Base-by-base conservation (phyloP, 331 rosid genomes). In the Quercus tomentella region DNA sequence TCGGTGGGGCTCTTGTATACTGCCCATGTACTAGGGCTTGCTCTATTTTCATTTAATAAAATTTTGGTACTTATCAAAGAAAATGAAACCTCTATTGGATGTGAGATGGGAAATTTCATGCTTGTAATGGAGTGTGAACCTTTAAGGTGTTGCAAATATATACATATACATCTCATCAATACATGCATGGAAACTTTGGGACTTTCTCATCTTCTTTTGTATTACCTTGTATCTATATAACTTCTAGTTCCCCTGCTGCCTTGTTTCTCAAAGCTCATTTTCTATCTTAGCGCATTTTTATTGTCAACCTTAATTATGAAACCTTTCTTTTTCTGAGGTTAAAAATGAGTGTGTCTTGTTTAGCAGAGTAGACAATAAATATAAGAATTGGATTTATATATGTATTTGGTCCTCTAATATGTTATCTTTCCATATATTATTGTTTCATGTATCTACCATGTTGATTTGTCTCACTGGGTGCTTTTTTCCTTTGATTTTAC, bases 391-490 rank as follows among this genome's bases (percentile, higher is more conserved):
- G 18, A 20, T 37, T 22, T 75, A 28, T 74, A 41, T 43, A 0
- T 51, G 52, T 25, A 5, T 51, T 25, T 81, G 28, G 16, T 41
- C 3, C 30, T 66, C 26, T 73, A 54, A 52, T 25, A 12, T 43
- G 23, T 37, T 26, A 23, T 78, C 22, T 85, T 66, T 73, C 75
- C 57, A 7, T 30, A 43, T 70, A 72, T 11, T 77, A 37, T 79
- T 55, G 65, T 37, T 84, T 77, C 81, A 5, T 45, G 51, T 33
- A 33, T 60, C 43, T 76, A 56, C 74, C 73, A 56, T 83, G 60
- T 83, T 73, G 56, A 63, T 81, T 45, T 68, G 52, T 80, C 95
- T 88, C 76, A 92, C 77, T 56, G 74, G 79, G 26, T 84, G 35
- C 77, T n/a, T 70, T 86, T 86, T 89, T 57, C 63, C 55, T 79